phyloP scores from a whole-genome alignment of 164 flowering plant species.

The Houttuynia cordata region DNA sequence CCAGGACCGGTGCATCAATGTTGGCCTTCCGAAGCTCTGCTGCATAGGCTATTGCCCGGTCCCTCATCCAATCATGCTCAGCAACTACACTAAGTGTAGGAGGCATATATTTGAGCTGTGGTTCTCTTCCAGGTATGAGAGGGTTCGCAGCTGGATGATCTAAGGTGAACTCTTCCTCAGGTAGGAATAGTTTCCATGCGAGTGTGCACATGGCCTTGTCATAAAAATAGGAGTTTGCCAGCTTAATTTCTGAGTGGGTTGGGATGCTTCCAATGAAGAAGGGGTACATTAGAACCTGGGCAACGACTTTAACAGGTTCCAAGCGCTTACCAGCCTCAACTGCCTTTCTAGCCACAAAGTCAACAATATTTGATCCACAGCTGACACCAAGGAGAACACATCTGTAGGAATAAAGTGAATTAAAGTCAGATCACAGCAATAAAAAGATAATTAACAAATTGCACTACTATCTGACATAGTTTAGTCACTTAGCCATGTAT shows the following conservation, averaged over 20 bases:
- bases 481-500: no score
- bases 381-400: slow-evolving; percentile 51
- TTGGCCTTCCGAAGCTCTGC: slow-evolving; percentile 48
- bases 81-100: slow-evolving; percentile 49
- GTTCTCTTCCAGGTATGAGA: slow-evolving; percentile 25
- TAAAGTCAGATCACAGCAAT: neutral
- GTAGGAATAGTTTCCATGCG: slow-evolving; percentile 51
- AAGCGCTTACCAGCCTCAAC: slow-evolving; percentile 37
- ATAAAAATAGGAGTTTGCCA: slow-evolving; percentile 44
- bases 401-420: slow-evolving; percentile 9
- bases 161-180: slow-evolving; percentile 33
- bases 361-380: slow-evolving; percentile 50
- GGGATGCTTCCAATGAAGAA: slow-evolving; percentile 51
- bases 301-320: slow-evolving; percentile 53
- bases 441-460: neutral
- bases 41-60: slow-evolving; percentile 49
- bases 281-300: slow-evolving; percentile 54
- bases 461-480: neutral
- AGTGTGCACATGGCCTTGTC: slow-evolving; percentile 41
- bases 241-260: slow-evolving; percentile 40
- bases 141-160: slow-evolving; percentile 58
- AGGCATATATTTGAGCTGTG: slow-evolving; percentile 39
- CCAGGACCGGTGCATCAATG: slow-evolving; percentile 48
- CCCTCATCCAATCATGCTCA: slow-evolving; percentile 58
- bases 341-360: slow-evolving; percentile 37